Evolutionary conservation across 1,139 yeast genomes (phyloP), one percentile per base, ranked within the genome.

Genomic region (Kodamaea anthophila): DNA sequence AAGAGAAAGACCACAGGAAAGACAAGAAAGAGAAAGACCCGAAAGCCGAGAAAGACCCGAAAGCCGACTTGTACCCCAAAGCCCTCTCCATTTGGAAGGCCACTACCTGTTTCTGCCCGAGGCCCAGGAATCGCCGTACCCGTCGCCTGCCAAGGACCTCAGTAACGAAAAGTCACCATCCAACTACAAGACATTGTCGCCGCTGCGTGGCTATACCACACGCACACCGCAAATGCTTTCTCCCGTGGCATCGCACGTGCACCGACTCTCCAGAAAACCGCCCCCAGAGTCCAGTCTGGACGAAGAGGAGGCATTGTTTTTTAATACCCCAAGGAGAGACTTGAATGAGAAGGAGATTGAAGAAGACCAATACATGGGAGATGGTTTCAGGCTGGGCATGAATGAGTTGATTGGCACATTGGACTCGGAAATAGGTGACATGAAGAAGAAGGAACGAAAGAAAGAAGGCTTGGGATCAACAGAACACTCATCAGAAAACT

Each of bases 191-290:
- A 19, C 9, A 8, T 19, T 10, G 21, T 10, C 10, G 5, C 7
- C 21, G 5, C 21, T 24, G 27, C 18, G 14, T 6, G 10, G 9
- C 5, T 5, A 5, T 10, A 19, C 11, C 10, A 9, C 25, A 4
- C 16, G 10, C 4, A 14, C 6, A 9, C 18, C 7, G 21, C n/a
- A 13, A 11, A 3, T 11, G 4, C 15, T 16, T 9, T 5, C 27
- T 4, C 21, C 27, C n/a, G 13, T 5, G 5, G 11, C 25, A 7
- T 21, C 31, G 6, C 26, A 20, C 16, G 21, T 13, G 11, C 18
- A 24, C 18, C 23, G 41, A 9, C 36, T 31, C 9, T 36, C 38
- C 10, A 41, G 59, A 18, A 51, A 49, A 37, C 53, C 57, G 5
- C 57, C 58, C 3, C 52, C 55, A 8, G 26, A 38, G 4, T 15